Conservation (phyloP, 495 filamentous ascomycete genomes). For the Lasiosphaeria miniovina region DNA sequence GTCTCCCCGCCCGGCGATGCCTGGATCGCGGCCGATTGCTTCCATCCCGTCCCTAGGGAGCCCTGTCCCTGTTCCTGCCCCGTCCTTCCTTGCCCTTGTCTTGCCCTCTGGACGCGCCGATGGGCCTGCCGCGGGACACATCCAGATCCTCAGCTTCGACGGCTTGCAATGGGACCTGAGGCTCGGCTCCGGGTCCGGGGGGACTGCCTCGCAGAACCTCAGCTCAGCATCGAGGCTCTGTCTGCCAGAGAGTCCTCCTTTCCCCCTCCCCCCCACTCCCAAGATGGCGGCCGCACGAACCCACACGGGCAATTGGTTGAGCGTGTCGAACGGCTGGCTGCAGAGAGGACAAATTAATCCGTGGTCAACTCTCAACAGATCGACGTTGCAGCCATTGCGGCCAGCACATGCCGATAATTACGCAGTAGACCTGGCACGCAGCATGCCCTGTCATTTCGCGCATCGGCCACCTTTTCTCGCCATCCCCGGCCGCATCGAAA, state of each 20-base stretch:
- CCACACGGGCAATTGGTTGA: conserved; percentile 9
- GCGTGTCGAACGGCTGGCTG: conserved; percentile 10
- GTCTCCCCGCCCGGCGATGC: too few species aligned
- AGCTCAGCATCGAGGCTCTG: too few species aligned
- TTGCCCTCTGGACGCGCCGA: too few species aligned
- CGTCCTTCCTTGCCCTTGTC: too few species aligned
- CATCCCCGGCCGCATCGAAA: neutral
- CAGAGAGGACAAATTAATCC: conserved; percentile 1
- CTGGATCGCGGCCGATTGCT: too few species aligned
- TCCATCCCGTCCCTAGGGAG: neutral
- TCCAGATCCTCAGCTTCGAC: too few species aligned
- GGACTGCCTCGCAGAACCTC: too few species aligned
- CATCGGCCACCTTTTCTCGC: neutral
- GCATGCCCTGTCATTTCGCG: conserved; percentile 4
- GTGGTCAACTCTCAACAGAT: conserved; percentile 1
- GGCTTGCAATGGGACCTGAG: too few species aligned
- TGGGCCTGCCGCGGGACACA: too few species aligned
- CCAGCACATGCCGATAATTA: conserved; percentile 2
- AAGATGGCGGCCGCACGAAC: conserved; percentile 9
- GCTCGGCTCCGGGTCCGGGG: too few species aligned
- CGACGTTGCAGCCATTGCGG: conserved; percentile 3
- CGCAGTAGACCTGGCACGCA: neutral
- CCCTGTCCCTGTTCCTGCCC: neutral
- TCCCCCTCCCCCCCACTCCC: neutral
- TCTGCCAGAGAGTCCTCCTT: too few species aligned